Evolutionary conservation across 768 basidiomycete genomes (phyloP).

Genomic region (Trametes gibbosa): DNA sequence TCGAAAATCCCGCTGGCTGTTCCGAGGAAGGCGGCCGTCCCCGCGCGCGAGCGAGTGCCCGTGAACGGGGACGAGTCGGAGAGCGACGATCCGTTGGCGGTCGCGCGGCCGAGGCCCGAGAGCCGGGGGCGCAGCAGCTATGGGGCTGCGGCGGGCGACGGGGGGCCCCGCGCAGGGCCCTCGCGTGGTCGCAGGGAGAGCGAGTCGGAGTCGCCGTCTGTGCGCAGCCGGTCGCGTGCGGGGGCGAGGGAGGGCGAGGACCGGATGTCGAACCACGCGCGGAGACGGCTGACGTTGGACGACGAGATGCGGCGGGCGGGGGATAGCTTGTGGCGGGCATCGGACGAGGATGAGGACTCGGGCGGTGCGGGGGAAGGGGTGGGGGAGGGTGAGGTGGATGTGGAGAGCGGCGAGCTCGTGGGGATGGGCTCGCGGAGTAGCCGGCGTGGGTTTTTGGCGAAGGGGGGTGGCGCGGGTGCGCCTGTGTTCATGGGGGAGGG

Average conservation of each 20-base stretch:
- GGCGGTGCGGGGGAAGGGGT: background rate
- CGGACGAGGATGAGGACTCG: slow-evolving; percentile 30
- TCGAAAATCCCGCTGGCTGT: slow-evolving; percentile 7
- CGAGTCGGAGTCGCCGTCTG: slow-evolving; percentile 6
- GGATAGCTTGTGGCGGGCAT: slow-evolving; percentile 30
- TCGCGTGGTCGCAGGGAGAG: background rate
- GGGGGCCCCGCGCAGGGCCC: background rate
- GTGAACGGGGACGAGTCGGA: slow-evolving; percentile 1
- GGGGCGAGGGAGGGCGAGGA: background rate
- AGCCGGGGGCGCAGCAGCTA: background rate
- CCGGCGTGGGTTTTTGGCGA: slow-evolving; percentile 62
- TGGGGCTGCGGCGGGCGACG: background rate
- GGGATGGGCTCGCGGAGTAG: slow-evolving; percentile 57
- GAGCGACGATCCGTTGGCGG: slow-evolving; percentile 13
- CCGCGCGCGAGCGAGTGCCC: background rate
- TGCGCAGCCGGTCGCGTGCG: slow-evolving; percentile 2
- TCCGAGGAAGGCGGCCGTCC: slow-evolving; percentile 2
- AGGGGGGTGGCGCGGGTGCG: slow-evolving; percentile 68
- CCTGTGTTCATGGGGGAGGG: slow-evolving; percentile 73
- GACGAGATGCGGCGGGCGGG: slow-evolving; percentile 57
- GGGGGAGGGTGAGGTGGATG: slow-evolving; percentile 31
- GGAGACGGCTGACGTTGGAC: slow-evolving; percentile 57
- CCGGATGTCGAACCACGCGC: slow-evolving; percentile 22
- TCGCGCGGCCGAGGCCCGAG: background rate
- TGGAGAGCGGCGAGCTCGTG: slow-evolving; percentile 48